phyloP scores from a whole-genome alignment of 225 moss, liverwort and hornwort species.

The Sphagnum contortum region DNA sequence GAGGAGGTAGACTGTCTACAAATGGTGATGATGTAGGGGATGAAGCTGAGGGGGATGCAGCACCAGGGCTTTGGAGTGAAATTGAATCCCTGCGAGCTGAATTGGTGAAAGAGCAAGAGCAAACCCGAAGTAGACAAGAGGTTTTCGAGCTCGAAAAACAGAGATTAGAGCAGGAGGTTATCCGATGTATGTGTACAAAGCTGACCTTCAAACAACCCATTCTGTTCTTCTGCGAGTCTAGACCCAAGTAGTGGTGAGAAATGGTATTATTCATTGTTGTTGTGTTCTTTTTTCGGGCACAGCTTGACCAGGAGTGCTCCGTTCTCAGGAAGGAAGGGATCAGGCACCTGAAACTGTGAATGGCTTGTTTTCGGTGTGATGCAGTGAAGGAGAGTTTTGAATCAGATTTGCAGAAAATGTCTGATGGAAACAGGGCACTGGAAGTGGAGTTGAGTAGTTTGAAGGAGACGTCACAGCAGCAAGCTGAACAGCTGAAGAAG shows the following conservation, averaged over 20 bases:
- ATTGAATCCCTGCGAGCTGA: conserved; percentile 18
- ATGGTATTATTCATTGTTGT: too few species aligned
- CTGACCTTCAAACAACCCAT: too few species aligned
- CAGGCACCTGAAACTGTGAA: too few species aligned
- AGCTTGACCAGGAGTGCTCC: too few species aligned
- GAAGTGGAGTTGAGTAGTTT: conserved; percentile 26
- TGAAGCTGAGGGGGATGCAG: conserved; percentile 1
- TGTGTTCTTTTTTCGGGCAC: too few species aligned
- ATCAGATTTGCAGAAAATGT: conserved; percentile 18
- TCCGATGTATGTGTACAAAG: conserved; percentile 25
- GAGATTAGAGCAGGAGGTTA: conserved; percentile 29
- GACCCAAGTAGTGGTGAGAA: too few species aligned
- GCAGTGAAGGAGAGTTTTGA: conserved; percentile 17
- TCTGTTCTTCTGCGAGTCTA: too few species aligned
- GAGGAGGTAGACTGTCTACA: conserved; percentile 7
- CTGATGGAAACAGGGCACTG: conserved; percentile 26
- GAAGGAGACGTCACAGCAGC: conserved; percentile 21
- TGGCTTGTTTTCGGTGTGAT: not conserved
- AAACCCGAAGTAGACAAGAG: conserved; percentile 15
- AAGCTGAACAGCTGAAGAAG: conserved; percentile 23
- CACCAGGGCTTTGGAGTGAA: conserved; percentile 3
- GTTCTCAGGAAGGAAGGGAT: too few species aligned
- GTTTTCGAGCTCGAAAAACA: conserved; percentile 21
- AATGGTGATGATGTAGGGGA: not conserved
- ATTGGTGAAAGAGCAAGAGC: conserved; percentile 16